Conservation (phyloP, 2,329 filamentous ascomycete species). For the Alternaria postmessia region DNA sequence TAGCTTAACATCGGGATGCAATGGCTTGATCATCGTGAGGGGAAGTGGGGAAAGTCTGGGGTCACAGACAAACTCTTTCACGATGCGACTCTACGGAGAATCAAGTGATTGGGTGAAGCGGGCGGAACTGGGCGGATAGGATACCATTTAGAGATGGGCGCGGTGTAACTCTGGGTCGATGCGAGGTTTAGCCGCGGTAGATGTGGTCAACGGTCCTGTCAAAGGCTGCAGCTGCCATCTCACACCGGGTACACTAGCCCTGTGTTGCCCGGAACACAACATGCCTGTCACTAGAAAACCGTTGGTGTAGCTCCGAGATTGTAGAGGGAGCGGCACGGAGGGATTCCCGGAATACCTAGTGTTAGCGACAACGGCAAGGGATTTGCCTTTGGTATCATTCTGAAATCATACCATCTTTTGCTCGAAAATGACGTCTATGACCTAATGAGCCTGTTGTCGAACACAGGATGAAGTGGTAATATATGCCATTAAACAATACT, state of each 20-base stretch:
- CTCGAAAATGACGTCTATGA: background rate
- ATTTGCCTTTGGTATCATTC: background rate
- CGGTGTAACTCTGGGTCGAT: background rate
- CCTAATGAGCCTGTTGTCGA: background rate
- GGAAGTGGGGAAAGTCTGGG: slow-evolving; percentile 28
- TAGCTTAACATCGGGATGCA: slow-evolving; percentile 10
- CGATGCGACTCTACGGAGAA: slow-evolving; percentile 16
- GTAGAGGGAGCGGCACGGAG: background rate
- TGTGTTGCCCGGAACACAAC: background rate
- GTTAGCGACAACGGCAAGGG: background rate
- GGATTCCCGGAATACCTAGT: background rate
- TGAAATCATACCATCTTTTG: background rate
- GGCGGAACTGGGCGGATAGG: background rate
- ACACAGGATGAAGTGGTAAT: background rate
- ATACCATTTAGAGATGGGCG: background rate
- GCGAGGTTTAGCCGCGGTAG: slow-evolving; percentile 5
- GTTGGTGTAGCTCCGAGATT: background rate
- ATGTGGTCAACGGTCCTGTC: slow-evolving; percentile 1
- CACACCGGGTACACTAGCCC: background rate
- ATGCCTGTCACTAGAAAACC: background rate
- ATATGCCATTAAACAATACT: slow-evolving; percentile 12
- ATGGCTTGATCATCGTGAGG: slow-evolving; percentile 18
- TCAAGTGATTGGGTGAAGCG: slow-evolving; percentile 13
- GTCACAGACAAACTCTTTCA: slow-evolving; percentile 9
- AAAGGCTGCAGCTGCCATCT: slow-evolving; percentile 2